Evolutionary conservation across 768 basidiomycete genomes (phyloP), one percentile per base, ranked within the genome.

Genomic region (Suillus tomentosus): DNA sequence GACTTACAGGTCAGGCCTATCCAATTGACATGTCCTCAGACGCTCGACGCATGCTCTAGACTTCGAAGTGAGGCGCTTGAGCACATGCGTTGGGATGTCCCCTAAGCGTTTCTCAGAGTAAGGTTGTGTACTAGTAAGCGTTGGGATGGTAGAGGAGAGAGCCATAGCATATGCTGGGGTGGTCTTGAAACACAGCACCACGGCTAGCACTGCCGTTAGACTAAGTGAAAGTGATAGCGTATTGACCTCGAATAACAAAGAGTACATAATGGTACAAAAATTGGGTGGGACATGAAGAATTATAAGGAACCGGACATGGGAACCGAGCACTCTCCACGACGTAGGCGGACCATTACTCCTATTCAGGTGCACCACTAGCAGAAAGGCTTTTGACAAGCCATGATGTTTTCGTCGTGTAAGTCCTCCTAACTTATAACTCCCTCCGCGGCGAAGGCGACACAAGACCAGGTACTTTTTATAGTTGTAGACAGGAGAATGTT

Each of bases 1-100:
- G 24, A 87, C 87, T 77, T 73, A 88, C 87, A 88, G 75, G 73
- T 87, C 81, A 67, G 78, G 77, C 62, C 65, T 73, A 57, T 82
- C 78, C 61, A 71, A 63, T 43, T 71, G 62, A 64, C 72, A 66
- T 11, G 69, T 65, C 3, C 73, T 60, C 8, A 88, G 75, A 54
- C 84, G 80, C 51, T 80, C 71, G 36, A 87, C 77, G 62, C 75
- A 75, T 56, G 60, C 45, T 61, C 68, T 71, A 36, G 71, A 69
- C 19, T 40, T 55, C 24, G 57, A 24, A 11, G 57, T 42, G 57
- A 58, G 57, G 17, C 39, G 6, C 39, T 58, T 42, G 5, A 58
- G 57, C 10, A 27, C 24, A 15, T 19, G 57, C 5, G 5, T 27
- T 40, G 40, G 57, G 9, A 58, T 58, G 40, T 42, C 40, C 24